Base-by-base conservation (phyloP, 2,329 filamentous ascomycete species). In the Paracorniculantispora psalliotae region DNA sequence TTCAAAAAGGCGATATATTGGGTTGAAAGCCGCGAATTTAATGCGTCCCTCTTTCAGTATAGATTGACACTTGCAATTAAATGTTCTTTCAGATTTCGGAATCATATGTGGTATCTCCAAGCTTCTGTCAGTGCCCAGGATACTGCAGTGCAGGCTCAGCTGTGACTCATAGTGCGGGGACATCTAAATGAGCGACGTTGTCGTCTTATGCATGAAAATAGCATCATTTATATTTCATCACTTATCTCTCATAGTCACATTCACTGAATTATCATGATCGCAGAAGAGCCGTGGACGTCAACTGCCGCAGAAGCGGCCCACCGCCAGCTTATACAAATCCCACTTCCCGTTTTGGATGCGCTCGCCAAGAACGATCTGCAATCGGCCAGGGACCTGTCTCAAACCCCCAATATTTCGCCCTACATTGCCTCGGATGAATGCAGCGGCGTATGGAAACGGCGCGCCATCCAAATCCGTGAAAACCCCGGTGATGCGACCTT, bases 371-470 rank as follows among this genome's bases (percentile, higher is more conserved):
- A 41, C 28, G 30, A 51, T 28, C 28, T 52, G 9, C n/a, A 19
- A 9, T 15, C 26, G 4, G 56, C 56, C 2, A 26, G 21, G 2
- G 9, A 13, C 15, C 17, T 59, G 0, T 28, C 33, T 23, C 15
- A 28, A 21, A 37, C 15, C 39, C 26, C 39, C 13, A 4, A 6
- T 12, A 23, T 60, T 1, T 35, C 50, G 2, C 44, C 58, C 4
- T 60, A 60, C 26, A 33, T 60, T 8, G 26, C 46, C 4, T 43
- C 51, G 5, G 12, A 8, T 9, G 58, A 50, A 17, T 60, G 58
- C 26, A 30, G 43, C 9, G 26, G 51, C 37, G 52, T 56, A 23
- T 60, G 58, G 58, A 33, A 37, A 19, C 30, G 44, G 9, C 51
- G 58, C 23, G 46, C 33, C 25, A 30, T 25, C 0, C 57, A 59